Percentiles rank a stretch among this genome's conserved stretches.
Evolutionary conservation across 2,329 filamentous ascomycete species (phyloP).

Genomic region (Hawksworthiomyces lignivorus): DNA sequence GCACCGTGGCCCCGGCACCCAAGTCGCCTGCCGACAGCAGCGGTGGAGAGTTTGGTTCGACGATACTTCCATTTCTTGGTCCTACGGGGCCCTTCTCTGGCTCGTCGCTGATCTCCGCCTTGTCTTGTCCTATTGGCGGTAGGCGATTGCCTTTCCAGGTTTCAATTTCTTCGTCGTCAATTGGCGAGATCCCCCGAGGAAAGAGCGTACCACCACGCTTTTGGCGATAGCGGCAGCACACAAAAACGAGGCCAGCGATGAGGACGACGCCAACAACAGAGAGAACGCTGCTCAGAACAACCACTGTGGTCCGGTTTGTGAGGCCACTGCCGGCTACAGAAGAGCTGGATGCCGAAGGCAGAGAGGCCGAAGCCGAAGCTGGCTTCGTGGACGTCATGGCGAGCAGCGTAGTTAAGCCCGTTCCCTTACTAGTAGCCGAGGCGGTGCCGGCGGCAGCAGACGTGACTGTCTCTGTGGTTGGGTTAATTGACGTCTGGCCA

Average conservation of each 20-base stretch:
- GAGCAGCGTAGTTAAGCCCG: neutral
- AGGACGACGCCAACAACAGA: slow-evolving; percentile 37
- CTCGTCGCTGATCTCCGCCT: neutral
- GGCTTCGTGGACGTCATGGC: neutral
- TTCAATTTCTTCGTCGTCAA: slow-evolving; percentile 58
- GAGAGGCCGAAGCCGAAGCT: neutral
- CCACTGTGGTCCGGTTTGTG: slow-evolving; percentile 35
- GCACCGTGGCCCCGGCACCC: slow-evolving; percentile 3
- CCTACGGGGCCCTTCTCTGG: neutral
- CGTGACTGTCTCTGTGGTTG: neutral
- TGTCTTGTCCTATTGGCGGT: no score
- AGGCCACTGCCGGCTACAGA: slow-evolving; percentile 8
- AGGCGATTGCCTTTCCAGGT: slow-evolving; percentile 46
- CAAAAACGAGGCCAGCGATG: slow-evolving; percentile 27
- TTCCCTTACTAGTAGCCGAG: neutral
- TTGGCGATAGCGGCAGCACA: slow-evolving; percentile 32
- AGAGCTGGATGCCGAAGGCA: neutral
- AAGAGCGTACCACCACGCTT: slow-evolving; percentile 34
- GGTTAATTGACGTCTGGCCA: no score
- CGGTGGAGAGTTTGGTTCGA: slow-evolving; percentile 2
- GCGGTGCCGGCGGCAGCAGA: neutral
- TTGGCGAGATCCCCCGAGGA: slow-evolving; percentile 50
- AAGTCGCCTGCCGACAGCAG: slow-evolving; percentile 1
- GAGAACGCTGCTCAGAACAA: slow-evolving; percentile 42
- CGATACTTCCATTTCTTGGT: neutral